A percentile compares a stretch with the other conserved stretches of the same genome.
Evolutionary conservation across 1,139 yeast genomes (phyloP).

Genomic region (Hansenula lynferdii): DNA sequence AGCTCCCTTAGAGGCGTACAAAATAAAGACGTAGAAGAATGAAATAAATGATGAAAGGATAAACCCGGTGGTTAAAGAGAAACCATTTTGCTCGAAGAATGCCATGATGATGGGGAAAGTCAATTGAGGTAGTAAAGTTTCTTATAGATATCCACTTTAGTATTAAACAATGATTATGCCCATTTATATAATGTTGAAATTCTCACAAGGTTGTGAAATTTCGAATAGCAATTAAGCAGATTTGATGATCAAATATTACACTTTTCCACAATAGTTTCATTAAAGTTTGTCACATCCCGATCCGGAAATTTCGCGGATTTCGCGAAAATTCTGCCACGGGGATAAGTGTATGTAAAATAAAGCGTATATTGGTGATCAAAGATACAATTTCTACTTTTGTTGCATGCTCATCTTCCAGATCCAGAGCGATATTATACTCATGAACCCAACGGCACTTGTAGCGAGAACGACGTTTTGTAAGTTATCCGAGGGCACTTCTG

Average conservation of each 20-base stretch:
- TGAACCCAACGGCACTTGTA: constrained; percentile 62
- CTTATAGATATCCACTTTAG: no score
- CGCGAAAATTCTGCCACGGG: background rate
- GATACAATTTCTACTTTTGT: background rate
- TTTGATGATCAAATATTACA: background rate
- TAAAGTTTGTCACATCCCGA: constrained; percentile 1
- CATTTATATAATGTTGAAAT: background rate
- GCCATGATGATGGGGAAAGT: background rate
- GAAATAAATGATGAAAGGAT: constrained; percentile 14
- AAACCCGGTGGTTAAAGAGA: constrained; percentile 4
- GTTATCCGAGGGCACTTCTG: constrained; percentile 51
- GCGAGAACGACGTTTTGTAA: constrained; percentile 46
- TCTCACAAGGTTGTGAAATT: background rate
- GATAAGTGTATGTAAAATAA: no score
- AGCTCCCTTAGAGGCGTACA: constrained; percentile 12
- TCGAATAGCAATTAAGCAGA: background rate
- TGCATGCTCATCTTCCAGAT: constrained; percentile 44
- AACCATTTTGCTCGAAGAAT: background rate
- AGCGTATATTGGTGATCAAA: background rate
- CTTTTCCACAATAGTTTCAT: background rate
- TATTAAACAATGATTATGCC: background rate
- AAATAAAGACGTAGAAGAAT: constrained; percentile 13
- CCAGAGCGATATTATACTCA: constrained; percentile 56
- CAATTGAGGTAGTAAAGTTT: no score
- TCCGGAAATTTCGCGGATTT: background rate